Base-by-base conservation (phyloP, 768 basidiomycete genomes). In the Suillus clintonianus region DNA sequence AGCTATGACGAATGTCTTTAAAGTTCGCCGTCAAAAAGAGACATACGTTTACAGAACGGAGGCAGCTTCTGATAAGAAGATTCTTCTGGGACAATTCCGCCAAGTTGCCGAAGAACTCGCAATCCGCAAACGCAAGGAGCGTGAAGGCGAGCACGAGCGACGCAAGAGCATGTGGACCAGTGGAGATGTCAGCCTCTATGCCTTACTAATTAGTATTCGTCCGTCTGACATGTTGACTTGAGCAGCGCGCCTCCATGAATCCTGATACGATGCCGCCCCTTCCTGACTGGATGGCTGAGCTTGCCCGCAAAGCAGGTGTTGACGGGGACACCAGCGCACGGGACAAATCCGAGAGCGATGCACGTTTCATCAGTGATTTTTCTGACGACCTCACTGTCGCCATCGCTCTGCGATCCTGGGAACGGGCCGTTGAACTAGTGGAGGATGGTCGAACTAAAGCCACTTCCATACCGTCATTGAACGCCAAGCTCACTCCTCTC, bases 1-100 rank as follows among this genome's bases (percentile, higher is more conserved):
- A 87, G 90, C 78, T 56, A 89, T 99, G 83, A 94, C 90, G n/a
- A 97, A 99, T 69, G 96, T 98, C 4, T 92, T 99, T 83, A 98
- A 98, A 81, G 88, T 99, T 66, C 84, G 91, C 65, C 88, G 95
- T 64, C 90, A 92, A 5, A 97, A 97, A 75, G 97, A 99, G 75
- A 92, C 92, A 1, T 90, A 95, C 72, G 95, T 99, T 8, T 99
- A 94, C 75, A 88, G 96, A 41, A 93, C 93, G 3, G 93, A 96
- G 62, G 83, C 82, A 9, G 71, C 87, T 0, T 80, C 88, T 30
- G 95, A 98, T 71, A 99, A 99, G 82, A 95, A 92, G 76, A 81
- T 83, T 10, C 82, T 99, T 0, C 82, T 99, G 15, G 76, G 87
- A 0, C 89, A 95, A 65, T 94, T 98, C 79, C 87, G 96, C 37